Conservation (phyloP, 2,329 filamentous ascomycete genomes). For the Trichoderma asperellum region DNA sequence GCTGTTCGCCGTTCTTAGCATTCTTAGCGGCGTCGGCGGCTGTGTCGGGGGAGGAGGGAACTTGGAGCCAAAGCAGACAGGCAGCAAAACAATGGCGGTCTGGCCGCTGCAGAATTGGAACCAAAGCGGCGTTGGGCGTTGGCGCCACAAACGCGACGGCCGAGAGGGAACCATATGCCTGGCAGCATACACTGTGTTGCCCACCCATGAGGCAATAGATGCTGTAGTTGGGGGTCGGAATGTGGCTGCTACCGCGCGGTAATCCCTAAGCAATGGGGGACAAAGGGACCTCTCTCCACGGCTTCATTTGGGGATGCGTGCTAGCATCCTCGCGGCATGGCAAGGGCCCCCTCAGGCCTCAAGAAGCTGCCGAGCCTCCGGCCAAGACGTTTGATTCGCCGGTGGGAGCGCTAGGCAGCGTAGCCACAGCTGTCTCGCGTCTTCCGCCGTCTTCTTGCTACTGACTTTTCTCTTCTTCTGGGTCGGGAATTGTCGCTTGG, state of each 20-base stretch:
- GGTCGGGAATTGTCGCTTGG: slow-evolving; percentile 11
- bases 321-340: slow-evolving; percentile 11
- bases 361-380: slow-evolving; percentile 15
- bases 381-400: slow-evolving; percentile 5
- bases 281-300: background rate
- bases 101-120: background rate
- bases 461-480: background rate
- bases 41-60: background rate
- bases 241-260: slow-evolving; percentile 26
- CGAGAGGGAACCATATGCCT: background rate
- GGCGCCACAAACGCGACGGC: slow-evolving; percentile 12
- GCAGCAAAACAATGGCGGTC: background rate
- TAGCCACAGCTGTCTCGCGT: background rate
- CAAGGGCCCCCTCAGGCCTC: background rate
- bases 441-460: background rate
- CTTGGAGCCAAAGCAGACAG: background rate
- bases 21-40: slow-evolving; percentile 16
- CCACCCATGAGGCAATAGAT: background rate
- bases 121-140: background rate
- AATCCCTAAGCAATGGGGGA: slow-evolving; percentile 21
- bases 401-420: background rate
- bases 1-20: background rate
- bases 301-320: background rate
- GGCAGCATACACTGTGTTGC: background rate
- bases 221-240: background rate